Evolutionary conservation across 177 flowering plant species (phyloP).

Genomic region (Tripterygium wilfordii): DNA sequence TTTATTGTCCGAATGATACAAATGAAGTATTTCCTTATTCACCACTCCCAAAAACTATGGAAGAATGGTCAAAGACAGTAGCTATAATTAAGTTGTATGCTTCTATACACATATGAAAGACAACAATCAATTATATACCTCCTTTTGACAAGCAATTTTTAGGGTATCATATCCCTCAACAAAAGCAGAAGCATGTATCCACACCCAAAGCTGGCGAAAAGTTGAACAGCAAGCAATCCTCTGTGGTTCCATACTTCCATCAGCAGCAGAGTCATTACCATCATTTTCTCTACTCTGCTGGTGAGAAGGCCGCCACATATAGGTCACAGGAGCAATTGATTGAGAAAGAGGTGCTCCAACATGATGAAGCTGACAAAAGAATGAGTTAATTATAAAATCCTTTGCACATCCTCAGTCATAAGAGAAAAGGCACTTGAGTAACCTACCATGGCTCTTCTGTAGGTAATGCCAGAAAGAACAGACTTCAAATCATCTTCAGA

Average conservation of each 20-base stretch:
- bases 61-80: too few relatives aligned
- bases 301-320: constrained; percentile 70
- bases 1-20: too few relatives aligned
- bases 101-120: too few relatives aligned
- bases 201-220: constrained; percentile 71
- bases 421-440: constrained; percentile 2
- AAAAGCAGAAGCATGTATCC: constrained; percentile 85
- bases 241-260: constrained; percentile 10
- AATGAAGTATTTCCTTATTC: too few relatives aligned
- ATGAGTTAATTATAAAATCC: constrained; percentile 1
- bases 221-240: constrained; percentile 12
- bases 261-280: constrained; percentile 4
- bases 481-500: constrained; percentile 23
- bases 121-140: constrained; percentile 25
- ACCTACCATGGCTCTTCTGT: constrained; percentile 76
- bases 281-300: constrained; percentile 12
- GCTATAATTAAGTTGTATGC: too few relatives aligned
- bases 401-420: background rate
- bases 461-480: constrained; percentile 46
- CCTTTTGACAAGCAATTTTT: constrained; percentile 47
- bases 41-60: too few relatives aligned
- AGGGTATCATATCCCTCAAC: constrained; percentile 67
- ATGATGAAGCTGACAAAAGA: constrained; percentile 65
- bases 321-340: constrained; percentile 76
- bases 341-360: constrained; percentile 40